phyloP scores from a whole-genome alignment of 192 early-diverging fungal genomes.

The Podila minutissima region DNA sequence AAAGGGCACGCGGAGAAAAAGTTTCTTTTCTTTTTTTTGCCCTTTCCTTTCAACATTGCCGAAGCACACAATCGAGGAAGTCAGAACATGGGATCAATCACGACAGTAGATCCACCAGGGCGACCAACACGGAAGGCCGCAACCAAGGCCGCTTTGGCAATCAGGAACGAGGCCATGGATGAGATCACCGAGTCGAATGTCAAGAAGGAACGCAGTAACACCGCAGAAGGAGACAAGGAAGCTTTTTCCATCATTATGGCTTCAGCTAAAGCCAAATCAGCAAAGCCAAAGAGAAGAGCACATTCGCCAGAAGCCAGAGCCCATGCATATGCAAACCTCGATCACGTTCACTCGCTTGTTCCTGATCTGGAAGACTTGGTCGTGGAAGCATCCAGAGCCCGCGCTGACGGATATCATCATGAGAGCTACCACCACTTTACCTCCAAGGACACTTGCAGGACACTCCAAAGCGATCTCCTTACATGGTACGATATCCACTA shows the following conservation, averaged over 20 bases:
- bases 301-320: too few species aligned
- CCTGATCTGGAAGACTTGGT: constrained; percentile 46
- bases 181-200: neutral
- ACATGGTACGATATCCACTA: constrained; percentile 71
- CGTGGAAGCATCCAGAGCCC: constrained; percentile 21
- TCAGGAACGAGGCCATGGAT: constrained; percentile 24
- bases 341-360: neutral
- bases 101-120: neutral
- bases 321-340: too few species aligned
- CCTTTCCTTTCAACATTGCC: too few species aligned
- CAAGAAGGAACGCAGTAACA: neutral
- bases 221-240: neutral
- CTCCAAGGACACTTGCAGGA: constrained; percentile 3
- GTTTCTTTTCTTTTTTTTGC: too few species aligned
- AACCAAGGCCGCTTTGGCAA: constrained; percentile 35
- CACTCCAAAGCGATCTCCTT: constrained; percentile 57
- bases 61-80: too few species aligned
- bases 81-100: neutral
- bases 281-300: neutral
- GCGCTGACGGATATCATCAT: constrained; percentile 13
- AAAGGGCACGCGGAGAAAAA: too few species aligned
- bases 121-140: constrained; percentile 29
- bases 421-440: constrained; percentile 51
- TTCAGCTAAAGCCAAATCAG: neutral
- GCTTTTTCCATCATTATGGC: constrained; percentile 20